Conservation (phyloP, 108 stramenopile genomes). For the Stephanodiscus triporus region DNA sequence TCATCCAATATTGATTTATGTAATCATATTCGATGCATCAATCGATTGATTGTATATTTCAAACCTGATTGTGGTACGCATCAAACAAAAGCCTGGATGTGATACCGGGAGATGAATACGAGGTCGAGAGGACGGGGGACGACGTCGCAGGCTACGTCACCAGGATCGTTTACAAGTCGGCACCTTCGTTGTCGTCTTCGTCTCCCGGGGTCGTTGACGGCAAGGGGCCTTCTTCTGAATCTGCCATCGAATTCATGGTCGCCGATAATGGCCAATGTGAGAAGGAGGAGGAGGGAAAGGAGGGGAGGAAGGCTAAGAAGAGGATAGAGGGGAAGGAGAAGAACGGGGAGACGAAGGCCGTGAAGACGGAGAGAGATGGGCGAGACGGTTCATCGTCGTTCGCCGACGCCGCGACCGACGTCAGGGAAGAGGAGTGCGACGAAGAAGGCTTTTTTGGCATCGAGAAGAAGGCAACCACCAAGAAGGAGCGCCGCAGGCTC, state of each 20-base stretch:
- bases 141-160: conserved; percentile 35
- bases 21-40: no score
- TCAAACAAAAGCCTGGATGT: conserved; percentile 60
- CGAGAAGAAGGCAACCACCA: background rate
- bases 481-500: conserved; percentile 20
- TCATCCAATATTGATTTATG: no score
- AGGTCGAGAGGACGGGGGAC: conserved; percentile 41
- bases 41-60: no score
- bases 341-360: background rate
- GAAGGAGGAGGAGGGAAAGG: conserved; percentile 8
- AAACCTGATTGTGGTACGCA: background rate
- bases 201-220: background rate
- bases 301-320: conserved; percentile 23
- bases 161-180: conserved; percentile 34
- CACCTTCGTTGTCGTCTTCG: background rate
- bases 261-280: background rate
- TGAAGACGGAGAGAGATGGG: no score
- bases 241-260: background rate
- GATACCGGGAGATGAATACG: conserved; percentile 60
- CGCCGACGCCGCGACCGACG: background rate
- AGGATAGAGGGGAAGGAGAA: conserved; percentile 28
- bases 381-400: no score
- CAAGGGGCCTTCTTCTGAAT: background rate
- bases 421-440: background rate
- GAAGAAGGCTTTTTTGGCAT: background rate